These are phyloP conservation scores for Pichia sp. DNA, from an alignment of 1,139 yeast genomes.

Conservation along the genomic window DNA sequence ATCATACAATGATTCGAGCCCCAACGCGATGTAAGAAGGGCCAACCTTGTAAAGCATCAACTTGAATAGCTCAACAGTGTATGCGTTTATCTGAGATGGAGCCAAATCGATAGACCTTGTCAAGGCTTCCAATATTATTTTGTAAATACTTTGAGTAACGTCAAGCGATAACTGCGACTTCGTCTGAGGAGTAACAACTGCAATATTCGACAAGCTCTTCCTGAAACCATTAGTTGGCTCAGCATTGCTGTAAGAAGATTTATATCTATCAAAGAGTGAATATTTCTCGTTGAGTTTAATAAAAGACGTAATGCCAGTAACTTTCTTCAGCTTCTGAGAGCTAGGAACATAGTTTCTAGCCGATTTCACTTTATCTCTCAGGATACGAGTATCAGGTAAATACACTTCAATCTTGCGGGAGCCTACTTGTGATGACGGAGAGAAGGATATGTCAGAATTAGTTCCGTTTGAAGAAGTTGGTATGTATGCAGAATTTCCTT, in stretches of 20 bases:
- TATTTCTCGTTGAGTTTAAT: slow-evolving; percentile 36
- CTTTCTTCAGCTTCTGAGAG: slow-evolving; percentile 18
- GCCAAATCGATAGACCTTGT: slow-evolving; percentile 73
- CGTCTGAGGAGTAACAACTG: neutral
- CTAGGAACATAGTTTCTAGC: slow-evolving; percentile 18
- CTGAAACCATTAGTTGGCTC: slow-evolving; percentile 1
- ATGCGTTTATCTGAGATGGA: slow-evolving; percentile 56
- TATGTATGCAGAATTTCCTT: neutral
- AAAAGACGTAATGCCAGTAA: slow-evolving; percentile 27
- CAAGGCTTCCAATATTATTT: slow-evolving; percentile 70
- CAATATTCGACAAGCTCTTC: slow-evolving; percentile 3
- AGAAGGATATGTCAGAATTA: neutral
- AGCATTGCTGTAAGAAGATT: slow-evolving; percentile 2
- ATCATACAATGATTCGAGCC: slow-evolving; percentile 62
- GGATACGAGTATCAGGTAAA: slow-evolving; percentile 13
- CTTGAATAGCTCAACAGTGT: slow-evolving; percentile 61
- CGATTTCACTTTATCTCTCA: slow-evolving; percentile 13
- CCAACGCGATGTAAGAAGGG: slow-evolving; percentile 64
- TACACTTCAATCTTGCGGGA: slow-evolving; percentile 32
- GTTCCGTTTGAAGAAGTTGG: slow-evolving; percentile 3
- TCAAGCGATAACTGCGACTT: slow-evolving; percentile 28
- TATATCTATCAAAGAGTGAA: slow-evolving; percentile 26
- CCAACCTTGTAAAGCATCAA: slow-evolving; percentile 66
- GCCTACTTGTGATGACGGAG: neutral
- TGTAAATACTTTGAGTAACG: slow-evolving; percentile 57